Conservation (phyloP, 2,329 filamentous ascomycete genomes). For the Diaporthe batatas region DNA sequence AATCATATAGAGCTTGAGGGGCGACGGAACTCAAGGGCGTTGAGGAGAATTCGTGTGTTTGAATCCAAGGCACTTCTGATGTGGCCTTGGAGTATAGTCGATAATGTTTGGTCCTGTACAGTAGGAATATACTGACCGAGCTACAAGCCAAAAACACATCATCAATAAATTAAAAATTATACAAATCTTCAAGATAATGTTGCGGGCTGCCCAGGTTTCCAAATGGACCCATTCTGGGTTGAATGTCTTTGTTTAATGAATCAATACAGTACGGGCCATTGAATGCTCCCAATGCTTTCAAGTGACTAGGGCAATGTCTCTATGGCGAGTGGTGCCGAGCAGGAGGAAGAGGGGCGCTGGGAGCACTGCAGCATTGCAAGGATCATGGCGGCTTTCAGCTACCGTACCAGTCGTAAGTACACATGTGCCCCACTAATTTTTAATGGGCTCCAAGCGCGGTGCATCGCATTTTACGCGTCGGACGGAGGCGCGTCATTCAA, state of each 20-base stretch:
- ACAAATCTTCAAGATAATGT: background rate
- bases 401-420: background rate
- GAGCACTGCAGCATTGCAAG: background rate
- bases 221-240: background rate
- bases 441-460: slow-evolving; percentile 25
- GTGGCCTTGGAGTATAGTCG: slow-evolving; percentile 29
- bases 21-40: slow-evolving; percentile 23
- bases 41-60: background rate
- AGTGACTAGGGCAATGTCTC: background rate
- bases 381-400: slow-evolving; percentile 14
- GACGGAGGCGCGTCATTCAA: slow-evolving; percentile 37
- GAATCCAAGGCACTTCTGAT: background rate
- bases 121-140: slow-evolving; percentile 23
- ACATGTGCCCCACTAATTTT: slow-evolving; percentile 25
- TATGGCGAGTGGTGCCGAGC: background rate
- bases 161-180: background rate
- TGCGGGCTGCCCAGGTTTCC: background rate
- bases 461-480: slow-evolving; percentile 7
- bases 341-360: background rate
- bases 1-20: slow-evolving; percentile 34
- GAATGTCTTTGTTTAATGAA: too few relatives aligned
- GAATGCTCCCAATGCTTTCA: background rate
- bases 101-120: slow-evolving; percentile 39
- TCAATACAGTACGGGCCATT: background rate
- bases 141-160: slow-evolving; percentile 15